phyloP scores from a whole-genome alignment of 208 protist species.

The Leishmania gerbilli region DNA sequence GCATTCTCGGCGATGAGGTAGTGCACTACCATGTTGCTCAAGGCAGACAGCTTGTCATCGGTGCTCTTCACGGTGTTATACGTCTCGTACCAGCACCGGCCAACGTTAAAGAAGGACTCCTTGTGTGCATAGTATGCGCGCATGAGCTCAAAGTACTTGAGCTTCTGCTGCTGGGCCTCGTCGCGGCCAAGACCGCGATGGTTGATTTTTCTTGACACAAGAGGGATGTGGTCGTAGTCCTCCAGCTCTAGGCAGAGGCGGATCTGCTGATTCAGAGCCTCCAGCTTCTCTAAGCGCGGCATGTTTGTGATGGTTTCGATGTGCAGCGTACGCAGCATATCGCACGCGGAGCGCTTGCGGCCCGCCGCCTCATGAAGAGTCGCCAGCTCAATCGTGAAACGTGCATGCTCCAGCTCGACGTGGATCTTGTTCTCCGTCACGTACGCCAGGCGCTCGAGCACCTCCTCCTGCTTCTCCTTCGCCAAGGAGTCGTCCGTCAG shows the following conservation, averaged over 20 bases:
- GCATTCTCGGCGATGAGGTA: slow-evolving; percentile 85
- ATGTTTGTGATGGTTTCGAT: slow-evolving; percentile 98
- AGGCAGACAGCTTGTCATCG: slow-evolving; percentile 64
- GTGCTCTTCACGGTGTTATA: slow-evolving; percentile 88
- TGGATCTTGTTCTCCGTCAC: slow-evolving; percentile 96
- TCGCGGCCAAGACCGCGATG: slow-evolving; percentile 71
- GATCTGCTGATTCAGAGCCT: slow-evolving; percentile 96
- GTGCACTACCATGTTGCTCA: slow-evolving; percentile 81
- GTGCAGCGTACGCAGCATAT: slow-evolving; percentile 95
- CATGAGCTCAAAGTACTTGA: slow-evolving; percentile 90
- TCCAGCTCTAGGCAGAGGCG: slow-evolving; percentile 93
- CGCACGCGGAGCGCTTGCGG: slow-evolving; percentile 89
- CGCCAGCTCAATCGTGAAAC: slow-evolving; percentile 93
- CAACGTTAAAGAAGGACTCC: slow-evolving; percentile 92
- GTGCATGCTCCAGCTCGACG: slow-evolving; percentile 95
- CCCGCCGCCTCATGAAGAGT: slow-evolving; percentile 91
- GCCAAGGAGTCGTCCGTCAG: slow-evolving; percentile 57
- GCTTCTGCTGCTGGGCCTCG: slow-evolving; percentile 77
- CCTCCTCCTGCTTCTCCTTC: slow-evolving; percentile 61
- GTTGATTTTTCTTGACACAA: slow-evolving; percentile 96
- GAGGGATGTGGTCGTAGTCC: slow-evolving; percentile 93
- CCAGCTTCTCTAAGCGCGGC: slow-evolving; percentile 95
- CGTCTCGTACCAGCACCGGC: slow-evolving; percentile 92
- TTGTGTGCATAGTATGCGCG: slow-evolving; percentile 85
- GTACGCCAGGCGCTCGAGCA: slow-evolving; percentile 91